phyloP scores from a whole-genome alignment of 2,329 filamentous ascomycete species.

The Botrytis fabae region DNA sequence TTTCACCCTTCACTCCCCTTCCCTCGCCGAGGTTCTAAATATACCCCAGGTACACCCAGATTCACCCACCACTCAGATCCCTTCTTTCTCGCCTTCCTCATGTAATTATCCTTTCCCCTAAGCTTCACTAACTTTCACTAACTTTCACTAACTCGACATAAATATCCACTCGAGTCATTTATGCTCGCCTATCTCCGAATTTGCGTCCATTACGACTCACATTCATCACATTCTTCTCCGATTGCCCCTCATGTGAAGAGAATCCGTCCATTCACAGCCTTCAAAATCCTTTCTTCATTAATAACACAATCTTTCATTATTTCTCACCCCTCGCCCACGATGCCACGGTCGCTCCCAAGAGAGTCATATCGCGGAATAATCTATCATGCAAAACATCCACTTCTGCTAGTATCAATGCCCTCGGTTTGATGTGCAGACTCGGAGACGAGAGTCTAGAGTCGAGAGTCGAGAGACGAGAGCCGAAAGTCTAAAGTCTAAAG shows the following conservation, averaged over 20 bases:
- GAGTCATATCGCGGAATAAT: neutral
- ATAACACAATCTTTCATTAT: neutral
- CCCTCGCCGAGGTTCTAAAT: too few species aligned
- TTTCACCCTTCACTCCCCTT: too few species aligned
- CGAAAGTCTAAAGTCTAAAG: neutral
- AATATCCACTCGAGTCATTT: neutral
- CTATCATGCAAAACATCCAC: neutral
- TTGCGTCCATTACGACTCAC: neutral
- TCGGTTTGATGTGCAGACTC: neutral
- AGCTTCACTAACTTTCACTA: neutral
- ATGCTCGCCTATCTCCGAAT: constrained; percentile 6
- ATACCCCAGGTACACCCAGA: too few species aligned
- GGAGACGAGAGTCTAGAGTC: neutral
- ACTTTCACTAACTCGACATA: constrained; percentile 1
- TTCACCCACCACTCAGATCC: too few species aligned
- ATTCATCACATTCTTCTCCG: neutral
- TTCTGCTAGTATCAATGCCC: neutral
- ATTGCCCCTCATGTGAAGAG: neutral
- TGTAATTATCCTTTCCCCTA: neutral
- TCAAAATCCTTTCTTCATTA: neutral
- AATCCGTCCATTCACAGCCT: neutral
- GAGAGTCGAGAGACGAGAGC: neutral
- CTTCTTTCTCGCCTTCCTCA: too few species aligned
- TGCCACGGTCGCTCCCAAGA: neutral
- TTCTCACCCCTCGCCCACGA: neutral